Conservation (phyloP, 768 basidiomycete species). For the Hericium rajendrae region DNA sequence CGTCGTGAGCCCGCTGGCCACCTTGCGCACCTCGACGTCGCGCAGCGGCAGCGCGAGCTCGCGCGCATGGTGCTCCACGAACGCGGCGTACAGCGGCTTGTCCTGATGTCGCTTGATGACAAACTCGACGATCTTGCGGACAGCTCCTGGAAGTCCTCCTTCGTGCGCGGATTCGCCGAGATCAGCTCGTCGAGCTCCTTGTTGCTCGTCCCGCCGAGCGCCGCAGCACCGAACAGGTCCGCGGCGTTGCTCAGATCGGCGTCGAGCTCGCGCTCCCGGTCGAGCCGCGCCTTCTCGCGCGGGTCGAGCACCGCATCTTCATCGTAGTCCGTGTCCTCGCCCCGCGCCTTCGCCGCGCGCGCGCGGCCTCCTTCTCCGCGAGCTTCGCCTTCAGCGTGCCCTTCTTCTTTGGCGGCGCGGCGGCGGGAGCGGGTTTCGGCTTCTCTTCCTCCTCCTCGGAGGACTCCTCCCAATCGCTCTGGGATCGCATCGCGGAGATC, state of each 20-base stretch:
- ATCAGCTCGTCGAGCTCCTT: conserved; percentile 63
- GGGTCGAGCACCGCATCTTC: conserved; percentile 63
- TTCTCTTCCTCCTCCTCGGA: conserved; percentile 61
- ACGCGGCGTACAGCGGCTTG: conserved; percentile 75
- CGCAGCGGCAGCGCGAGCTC: conserved; percentile 69
- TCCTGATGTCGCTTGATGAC: conserved; percentile 70
- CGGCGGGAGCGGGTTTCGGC: conserved; percentile 34
- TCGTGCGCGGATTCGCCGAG: conserved; percentile 74
- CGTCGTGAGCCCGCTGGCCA: conserved; percentile 71
- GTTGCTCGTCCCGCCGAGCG: conserved; percentile 59
- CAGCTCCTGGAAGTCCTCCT: conserved; percentile 75
- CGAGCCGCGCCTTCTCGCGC: conserved; percentile 61
- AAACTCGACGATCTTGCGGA: conserved; percentile 66
- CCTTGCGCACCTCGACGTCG: conserved; percentile 89
- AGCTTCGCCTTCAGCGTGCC: conserved; percentile 86
- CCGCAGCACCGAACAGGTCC: conserved; percentile 66
- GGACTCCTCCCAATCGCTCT: conserved; percentile 96
- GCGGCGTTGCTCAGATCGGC: conserved; percentile 82
- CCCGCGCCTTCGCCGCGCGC: conserved; percentile 40
- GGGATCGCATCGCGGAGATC: conserved; percentile 9
- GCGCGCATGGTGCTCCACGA: conserved; percentile 78
- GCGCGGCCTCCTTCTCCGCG: conserved; percentile 82
- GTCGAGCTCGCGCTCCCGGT: conserved; percentile 75
- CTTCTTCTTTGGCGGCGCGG: conserved; percentile 81
- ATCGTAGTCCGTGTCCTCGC: conserved; percentile 46